Conservation (phyloP, 495 filamentous ascomycete species). For the Darksidea phi region DNA sequence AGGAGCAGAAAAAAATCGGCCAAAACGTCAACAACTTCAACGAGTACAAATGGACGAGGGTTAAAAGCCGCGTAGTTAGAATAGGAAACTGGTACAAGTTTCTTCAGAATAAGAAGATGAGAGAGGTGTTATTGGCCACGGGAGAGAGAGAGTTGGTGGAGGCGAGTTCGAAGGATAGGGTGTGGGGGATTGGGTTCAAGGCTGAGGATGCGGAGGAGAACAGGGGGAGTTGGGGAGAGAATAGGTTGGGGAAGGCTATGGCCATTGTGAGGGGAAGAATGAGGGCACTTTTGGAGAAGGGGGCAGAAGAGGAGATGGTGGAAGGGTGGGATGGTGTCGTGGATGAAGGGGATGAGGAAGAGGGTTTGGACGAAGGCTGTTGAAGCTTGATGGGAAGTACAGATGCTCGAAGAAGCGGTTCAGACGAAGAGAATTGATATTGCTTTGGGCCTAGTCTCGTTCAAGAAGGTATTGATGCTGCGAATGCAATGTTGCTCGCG, state of each 20-base stretch:
- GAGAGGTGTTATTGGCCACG: slow-evolving; percentile 54
- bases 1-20: slow-evolving; percentile 54
- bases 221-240: slow-evolving; percentile 60
- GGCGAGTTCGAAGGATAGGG: slow-evolving; percentile 55
- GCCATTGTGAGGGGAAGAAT: slow-evolving; percentile 50
- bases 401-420: too few relatives aligned
- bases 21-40: slow-evolving; percentile 56
- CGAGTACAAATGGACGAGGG: slow-evolving; percentile 30
- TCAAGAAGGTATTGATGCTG: too few relatives aligned
- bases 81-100: slow-evolving; percentile 63
- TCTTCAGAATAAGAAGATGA: slow-evolving; percentile 41
- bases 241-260: slow-evolving; percentile 62
- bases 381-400: too few relatives aligned
- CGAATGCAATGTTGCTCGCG: too few relatives aligned
- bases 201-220: slow-evolving; percentile 49
- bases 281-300: slow-evolving; percentile 21
- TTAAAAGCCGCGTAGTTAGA: slow-evolving; percentile 57
- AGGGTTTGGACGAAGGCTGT: background rate
- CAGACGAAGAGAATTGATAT: too few relatives aligned
- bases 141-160: slow-evolving; percentile 60
- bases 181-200: slow-evolving; percentile 66
- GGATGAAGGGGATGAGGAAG: background rate
- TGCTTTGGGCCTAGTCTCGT: too few relatives aligned
- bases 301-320: background rate
- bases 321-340: background rate